phyloP scores from a whole-genome alignment of 1,284 basidiomycete genomes.

The Apiotrichum montevideense region DNA sequence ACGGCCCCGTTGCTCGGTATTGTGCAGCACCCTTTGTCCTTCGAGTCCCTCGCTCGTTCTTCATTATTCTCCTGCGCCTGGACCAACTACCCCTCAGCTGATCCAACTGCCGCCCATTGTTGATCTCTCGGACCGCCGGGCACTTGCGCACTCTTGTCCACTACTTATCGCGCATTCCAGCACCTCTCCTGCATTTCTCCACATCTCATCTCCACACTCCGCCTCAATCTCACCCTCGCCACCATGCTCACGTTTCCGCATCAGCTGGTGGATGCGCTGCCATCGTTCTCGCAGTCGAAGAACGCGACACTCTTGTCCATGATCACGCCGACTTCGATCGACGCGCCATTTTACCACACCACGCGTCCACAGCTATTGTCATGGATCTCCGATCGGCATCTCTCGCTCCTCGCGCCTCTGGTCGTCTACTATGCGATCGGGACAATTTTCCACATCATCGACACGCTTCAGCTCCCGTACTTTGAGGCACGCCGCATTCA shows the following conservation, averaged over 20 bases:
- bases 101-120: no score
- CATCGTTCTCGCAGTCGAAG: constrained; percentile 14
- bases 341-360: constrained; percentile 57
- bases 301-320: constrained; percentile 37
- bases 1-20: no score
- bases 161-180: no score
- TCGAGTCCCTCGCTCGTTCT: no score
- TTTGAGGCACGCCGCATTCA: constrained; percentile 84
- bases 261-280: constrained; percentile 12
- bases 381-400: constrained; percentile 63
- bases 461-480: constrained; percentile 66
- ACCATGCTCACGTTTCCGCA: constrained; percentile 12
- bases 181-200: background rate
- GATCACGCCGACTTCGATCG: constrained; percentile 35
- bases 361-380: constrained; percentile 53
- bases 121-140: no score
- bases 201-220: no score
- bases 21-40: no score
- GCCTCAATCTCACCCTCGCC: background rate
- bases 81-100: no score
- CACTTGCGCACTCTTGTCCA: no score
- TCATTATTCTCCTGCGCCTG: no score
- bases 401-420: constrained; percentile 70
- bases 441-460: constrained; percentile 73
- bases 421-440: constrained; percentile 83